Base-by-base conservation (phyloP, 768 basidiomycete genomes). In the Mycena galericulata region DNA sequence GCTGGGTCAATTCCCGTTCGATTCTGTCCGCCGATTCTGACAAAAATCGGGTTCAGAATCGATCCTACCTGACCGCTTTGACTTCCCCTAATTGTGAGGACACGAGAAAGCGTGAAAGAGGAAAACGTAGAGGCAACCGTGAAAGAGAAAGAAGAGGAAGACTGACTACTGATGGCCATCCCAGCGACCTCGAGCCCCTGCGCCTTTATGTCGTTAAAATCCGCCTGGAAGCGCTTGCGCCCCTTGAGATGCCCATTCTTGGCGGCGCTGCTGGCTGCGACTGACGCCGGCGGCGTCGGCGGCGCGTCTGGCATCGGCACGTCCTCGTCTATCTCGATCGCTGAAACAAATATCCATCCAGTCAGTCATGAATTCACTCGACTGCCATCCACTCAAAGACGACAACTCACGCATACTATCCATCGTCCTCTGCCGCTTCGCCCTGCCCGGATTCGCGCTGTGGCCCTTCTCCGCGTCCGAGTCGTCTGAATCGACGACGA, bases 191-290 rank as follows among this genome's bases (percentile, higher is more conserved):
- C 70, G 60, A 85, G 76, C 5, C 84, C 83, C 26, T 70, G 72
- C 22, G 73, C 78, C 59, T 80, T 79, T 54, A 89, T 66, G 65
- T 87, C 86, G 3, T 75, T 72, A 22, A 89, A 79, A 78, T 90
- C 90, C 32, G 88, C 88, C 11, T 77, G 80, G 74, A 89, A 90
- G 60, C 86, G 81, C 72, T 82, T 86, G 32, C 89, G 80, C 9
- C 89, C 90, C 74, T 87, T 90, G 73, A 89, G 76, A 51, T 82
- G 78, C 9, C 77, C 75, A 70, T 87, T 85, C 75, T 79, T 84
- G 43, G 29, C 40, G 38, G 22, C 22, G 60, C 70, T 68, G 67
- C 58, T 58, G 2, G 36, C 22, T 11, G 70, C 60, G 4, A 72
- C 58, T 32, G 63, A 57, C 26, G 40, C 67, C 6, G 70, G 67